Evolutionary conservation across 2,329 filamentous ascomycete genomes (phyloP), one percentile per base, ranked within the genome.

Genomic region (Epichloe gansuensis): DNA sequence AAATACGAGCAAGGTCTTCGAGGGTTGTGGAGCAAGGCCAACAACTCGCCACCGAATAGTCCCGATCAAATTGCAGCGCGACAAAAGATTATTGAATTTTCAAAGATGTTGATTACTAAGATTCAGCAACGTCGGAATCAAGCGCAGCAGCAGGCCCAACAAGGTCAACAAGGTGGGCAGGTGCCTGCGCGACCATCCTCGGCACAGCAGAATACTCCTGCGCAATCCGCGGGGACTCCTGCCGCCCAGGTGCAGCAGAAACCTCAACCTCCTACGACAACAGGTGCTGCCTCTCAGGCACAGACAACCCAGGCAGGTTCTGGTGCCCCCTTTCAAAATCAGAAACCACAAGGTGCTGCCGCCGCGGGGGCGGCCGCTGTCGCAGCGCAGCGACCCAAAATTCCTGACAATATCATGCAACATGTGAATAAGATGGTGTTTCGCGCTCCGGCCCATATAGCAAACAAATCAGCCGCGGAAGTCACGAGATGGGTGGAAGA

Each of bases 61-160:
- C 58, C 60, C 0, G 71, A 75, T 23, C 73, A 81, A 45, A 63
- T 70, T 25, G 67, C 69, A 0, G 79, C 80, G 0, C 74, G 73
- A 56, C 71, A 72, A 41, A 83, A 82, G 65, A 76, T 84, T 23
- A 63, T 68, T 6, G 78, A 83, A 8, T 84, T 84, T 60, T 79
- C 80, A 0, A 72, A 72, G 43, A 80, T 79, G 64, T 70, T 84
- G 2, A 64, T 72, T 3, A 64, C 63, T 0, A 82, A 81, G 63
- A 70, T 80, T 5, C 70, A 75, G 49, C 61, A 63, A 49, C 63
- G 68, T 17, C 63, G 68, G 34, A 59, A 58, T 2, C 67, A 68
- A 48, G 63, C 66, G 8, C 64, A 67, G 31, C 64, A 66, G 15
- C 60, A 63, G 38, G 54, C 50, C 13, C 62, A 60, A 49, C 58